phyloP scores from a whole-genome alignment of 192 early-diverging fungal species.

The Coemansia sp. region DNA sequence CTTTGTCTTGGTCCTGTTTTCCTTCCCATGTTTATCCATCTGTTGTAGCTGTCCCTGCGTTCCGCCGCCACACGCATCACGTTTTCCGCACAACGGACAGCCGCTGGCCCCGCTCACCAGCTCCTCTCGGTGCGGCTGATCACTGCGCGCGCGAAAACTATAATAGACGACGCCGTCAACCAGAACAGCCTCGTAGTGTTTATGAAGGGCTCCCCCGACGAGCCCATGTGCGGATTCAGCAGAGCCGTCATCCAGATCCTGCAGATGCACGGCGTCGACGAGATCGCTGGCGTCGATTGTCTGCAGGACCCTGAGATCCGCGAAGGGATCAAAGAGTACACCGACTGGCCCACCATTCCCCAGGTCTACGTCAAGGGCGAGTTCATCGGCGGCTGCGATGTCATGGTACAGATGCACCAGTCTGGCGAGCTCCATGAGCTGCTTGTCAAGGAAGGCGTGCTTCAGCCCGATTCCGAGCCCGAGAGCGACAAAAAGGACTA shows the following conservation, averaged over 20 bases:
- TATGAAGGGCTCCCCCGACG: conserved; percentile 95
- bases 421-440: conserved; percentile 84
- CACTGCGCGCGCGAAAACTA: conserved; percentile 27
- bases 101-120: conserved; percentile 3
- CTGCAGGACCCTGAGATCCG: conserved; percentile 89
- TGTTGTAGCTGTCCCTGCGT: conserved; percentile 25
- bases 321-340: conserved; percentile 91
- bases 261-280: conserved; percentile 73
- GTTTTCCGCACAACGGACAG: background rate
- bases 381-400: conserved; percentile 94
- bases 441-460: conserved; percentile 73
- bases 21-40: background rate
- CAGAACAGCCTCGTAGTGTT: conserved; percentile 76
- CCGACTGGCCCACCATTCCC: conserved; percentile 93
- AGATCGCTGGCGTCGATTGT: conserved; percentile 47
- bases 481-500: conserved; percentile 23
- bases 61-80: conserved; percentile 1
- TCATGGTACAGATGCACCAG: conserved; percentile 84
- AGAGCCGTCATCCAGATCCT: conserved; percentile 92
- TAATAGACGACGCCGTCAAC: conserved; percentile 55
- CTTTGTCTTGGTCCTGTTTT: background rate
- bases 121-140: conserved; percentile 32
- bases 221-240: conserved; percentile 93
- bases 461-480: conserved; percentile 39
- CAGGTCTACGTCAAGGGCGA: conserved; percentile 96